Base-by-base conservation (phyloP, 1,139 yeast genomes). In the Kurtzmaniella natalensis region DNA sequence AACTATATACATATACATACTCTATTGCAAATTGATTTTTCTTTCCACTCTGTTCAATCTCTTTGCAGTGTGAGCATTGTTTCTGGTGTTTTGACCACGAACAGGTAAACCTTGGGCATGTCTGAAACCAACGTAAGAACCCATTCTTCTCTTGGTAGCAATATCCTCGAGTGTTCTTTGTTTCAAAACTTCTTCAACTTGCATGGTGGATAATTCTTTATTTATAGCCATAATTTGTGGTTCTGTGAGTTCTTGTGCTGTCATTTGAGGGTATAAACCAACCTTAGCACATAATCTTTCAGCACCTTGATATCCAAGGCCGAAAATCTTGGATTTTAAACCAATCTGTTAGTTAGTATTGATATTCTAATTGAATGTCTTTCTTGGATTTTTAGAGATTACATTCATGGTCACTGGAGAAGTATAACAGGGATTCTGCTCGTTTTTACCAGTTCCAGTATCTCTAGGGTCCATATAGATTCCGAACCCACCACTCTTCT, bases 51-150 rank as follows among this genome's bases (percentile, higher is more conserved):
- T 79, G 62, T 92, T 92, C 60, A 89, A 74, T 60, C 78, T 81
- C 63, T 79, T 79, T 23, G 98, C 98, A 18, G 95, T 92, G 51
- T 72, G 72, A 20, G 94, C 95, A 55, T 92, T 92, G 43, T 83
- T 86, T 66, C 87, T 80, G 14, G 98, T 92, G 43, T 82, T 75
- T 70, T 92, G 98, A 51, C 98, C 98, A 55, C 83, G 81, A 26
- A 88, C 97, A 15, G 97, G 97, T 39, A 82, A 70, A 37, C 94
- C 89, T 63, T 77, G 69, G 34, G 88, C 84, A 57, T 92, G 98
- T 64, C 98, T 79, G 51, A 80, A 62, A 64, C 99, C 99, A 39
- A 80, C 81, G 55, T 82, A 86, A 20, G 94, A 79, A 19, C 96
- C 96, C 37, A 82, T 88, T 43, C 72, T 66, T 59, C 85, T 78